Evolutionary conservation across 495 filamentous ascomycete genomes (phyloP), one percentile per base, ranked within the genome.

Genomic region (Bacidia gigantensis): DNA sequence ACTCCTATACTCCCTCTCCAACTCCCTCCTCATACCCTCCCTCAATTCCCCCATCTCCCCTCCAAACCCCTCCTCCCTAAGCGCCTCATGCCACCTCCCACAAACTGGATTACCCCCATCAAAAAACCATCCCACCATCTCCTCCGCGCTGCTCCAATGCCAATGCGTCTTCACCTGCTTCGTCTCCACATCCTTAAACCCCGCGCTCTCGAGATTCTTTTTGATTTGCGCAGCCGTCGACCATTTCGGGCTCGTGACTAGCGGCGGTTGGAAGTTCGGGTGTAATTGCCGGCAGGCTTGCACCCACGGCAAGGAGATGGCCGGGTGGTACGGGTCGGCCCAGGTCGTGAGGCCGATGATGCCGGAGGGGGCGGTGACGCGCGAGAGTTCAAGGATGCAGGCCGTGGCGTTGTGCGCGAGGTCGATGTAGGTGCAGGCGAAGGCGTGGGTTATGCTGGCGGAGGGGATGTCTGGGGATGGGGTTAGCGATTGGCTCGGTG

Each of bases 371-470:
- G 51, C 44, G 25, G 38, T 1, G 44, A 53, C 42, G 51, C 51
- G 44, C 20, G 2, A 17, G 22, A 53, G 51, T 47, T 48, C 40
- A 0, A 12, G 24, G 10, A 53, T 49, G 51, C 21, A 53, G 42
- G 51, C 51, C 21, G 43, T 53, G 44, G 2, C 41, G 51, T 35
- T 53, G 51, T 53, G 51, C 25, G 51, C 84, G 43, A 89, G 84
- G 58, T 84, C 84, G 52, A 59, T 87, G 49, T 81, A 87, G 67
- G 84, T 87, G 60, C 66, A 49, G 51, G 25, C 87, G 53, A 89
- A 87, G 70, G 87, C 84, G 56, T 67, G 84, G 50, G 72, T 87
- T 67, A 89, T 87, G 84, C 63, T 89, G 59, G 74, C 76, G 18
- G 61, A 72, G 61, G 62, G 74, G 64, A 60, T 58, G 53, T 25